These are phyloP conservation scores for Hyphodiscus sp. DNA, from an alignment of 2,329 filamentous ascomycete genomes.

Conservation along the genomic window DNA sequence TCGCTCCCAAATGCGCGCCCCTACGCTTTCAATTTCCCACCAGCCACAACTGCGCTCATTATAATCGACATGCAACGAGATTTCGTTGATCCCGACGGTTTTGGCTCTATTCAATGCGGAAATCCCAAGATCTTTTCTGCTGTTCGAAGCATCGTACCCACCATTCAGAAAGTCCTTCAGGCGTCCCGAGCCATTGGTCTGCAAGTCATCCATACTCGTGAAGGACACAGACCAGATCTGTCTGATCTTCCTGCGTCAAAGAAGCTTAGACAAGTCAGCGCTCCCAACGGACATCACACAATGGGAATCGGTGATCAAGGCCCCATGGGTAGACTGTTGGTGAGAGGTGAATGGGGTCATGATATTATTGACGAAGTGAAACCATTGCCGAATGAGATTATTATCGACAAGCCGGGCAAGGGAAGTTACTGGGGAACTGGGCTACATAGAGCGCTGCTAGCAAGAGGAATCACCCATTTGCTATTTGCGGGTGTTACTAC, in stretches of 20 bases:
- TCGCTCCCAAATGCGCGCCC: constrained; percentile 32
- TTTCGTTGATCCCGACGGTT: constrained; percentile 43
- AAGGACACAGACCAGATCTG: constrained; percentile 48
- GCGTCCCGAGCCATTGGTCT: constrained; percentile 35
- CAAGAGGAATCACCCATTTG: constrained; percentile 50
- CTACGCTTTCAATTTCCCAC: constrained; percentile 42
- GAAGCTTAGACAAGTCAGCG: constrained; percentile 41
- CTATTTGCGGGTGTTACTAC: constrained; percentile 52
- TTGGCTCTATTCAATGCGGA: constrained; percentile 45
- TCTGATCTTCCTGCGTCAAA: constrained; percentile 48
- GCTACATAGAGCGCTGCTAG: constrained; percentile 45
- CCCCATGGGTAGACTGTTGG: constrained; percentile 50
- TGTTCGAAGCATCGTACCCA: constrained; percentile 40
- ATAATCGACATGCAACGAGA: constrained; percentile 51
- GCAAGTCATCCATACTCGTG: constrained; percentile 44
- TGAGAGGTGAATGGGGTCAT: constrained; percentile 52
- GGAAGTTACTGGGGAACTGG: constrained; percentile 52
- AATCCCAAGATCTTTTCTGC: constrained; percentile 35
- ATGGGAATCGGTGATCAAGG: constrained; percentile 46
- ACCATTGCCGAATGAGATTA: constrained; percentile 26
- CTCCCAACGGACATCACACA: constrained; percentile 35
- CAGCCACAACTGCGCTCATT: constrained; percentile 42
- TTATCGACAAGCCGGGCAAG: constrained; percentile 37
- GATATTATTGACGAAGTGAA: constrained; percentile 43
- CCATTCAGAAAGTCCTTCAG: constrained; percentile 36